phyloP scores from a whole-genome alignment of 305 asterid species.

The Fraxinus latifolia region DNA sequence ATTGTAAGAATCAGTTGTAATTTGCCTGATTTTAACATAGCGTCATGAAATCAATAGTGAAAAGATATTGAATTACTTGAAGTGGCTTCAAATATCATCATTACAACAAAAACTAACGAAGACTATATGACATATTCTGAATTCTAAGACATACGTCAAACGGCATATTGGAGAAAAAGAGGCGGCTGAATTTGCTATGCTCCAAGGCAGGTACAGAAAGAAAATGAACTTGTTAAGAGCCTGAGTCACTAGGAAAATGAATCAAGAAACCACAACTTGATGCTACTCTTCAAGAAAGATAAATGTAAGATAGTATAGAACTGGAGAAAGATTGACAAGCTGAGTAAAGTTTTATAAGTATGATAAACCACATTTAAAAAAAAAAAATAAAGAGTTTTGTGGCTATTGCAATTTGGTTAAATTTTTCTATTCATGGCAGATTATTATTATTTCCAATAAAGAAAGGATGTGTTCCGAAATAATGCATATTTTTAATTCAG shows the following conservation, averaged over 20 bases:
- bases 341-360: background rate
- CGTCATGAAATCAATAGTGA: background rate
- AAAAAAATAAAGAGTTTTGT: background rate
- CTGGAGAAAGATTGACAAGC: background rate
- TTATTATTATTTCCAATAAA: background rate
- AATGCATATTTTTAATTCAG: background rate
- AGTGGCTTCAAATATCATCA: background rate
- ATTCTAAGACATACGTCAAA: background rate
- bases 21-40: background rate
- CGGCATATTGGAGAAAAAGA: background rate
- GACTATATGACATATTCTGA: background rate
- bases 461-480: background rate
- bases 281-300: background rate
- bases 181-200: background rate
- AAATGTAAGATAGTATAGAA: background rate
- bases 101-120: background rate
- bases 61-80: background rate
- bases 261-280: background rate
- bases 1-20: background rate
- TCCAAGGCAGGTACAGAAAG: background rate
- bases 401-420: background rate
- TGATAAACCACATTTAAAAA: background rate
- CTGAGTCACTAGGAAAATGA: background rate
- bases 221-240: background rate
- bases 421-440: background rate